Conservation (phyloP, 140 eudicot genomes). For the Flaveria floridana region DNA sequence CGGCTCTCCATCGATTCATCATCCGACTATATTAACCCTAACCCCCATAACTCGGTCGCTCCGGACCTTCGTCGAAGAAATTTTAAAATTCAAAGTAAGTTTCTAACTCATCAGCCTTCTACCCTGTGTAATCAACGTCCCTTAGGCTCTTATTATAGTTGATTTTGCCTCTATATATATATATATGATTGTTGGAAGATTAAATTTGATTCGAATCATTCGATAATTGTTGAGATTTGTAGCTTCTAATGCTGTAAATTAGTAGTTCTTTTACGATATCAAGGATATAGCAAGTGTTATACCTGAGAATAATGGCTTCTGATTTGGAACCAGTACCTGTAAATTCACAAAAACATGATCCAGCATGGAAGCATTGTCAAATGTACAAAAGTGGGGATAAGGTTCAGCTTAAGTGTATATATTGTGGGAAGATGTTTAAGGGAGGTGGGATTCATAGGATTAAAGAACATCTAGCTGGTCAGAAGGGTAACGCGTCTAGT, state of each 20-base stretch:
- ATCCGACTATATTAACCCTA: conserved; percentile 34
- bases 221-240: conserved; percentile 4
- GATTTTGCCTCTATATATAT: not conserved
- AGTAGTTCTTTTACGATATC: not conserved
- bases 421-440: conserved; percentile 88
- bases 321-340: conserved; percentile 71
- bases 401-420: conserved; percentile 81
- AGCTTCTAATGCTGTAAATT: conserved; percentile 15
- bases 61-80: conserved; percentile 20
- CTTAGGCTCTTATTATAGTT: conserved; percentile 23
- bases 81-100: conserved; percentile 48
- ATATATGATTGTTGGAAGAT: conserved; percentile 6
- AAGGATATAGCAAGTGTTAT: conserved; percentile 1
- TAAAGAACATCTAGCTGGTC: conserved; percentile 91
- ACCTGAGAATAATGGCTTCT: conserved; percentile 47
- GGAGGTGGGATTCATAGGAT: conserved; percentile 98
- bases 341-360: conserved; percentile 83
- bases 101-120: conserved; percentile 1
- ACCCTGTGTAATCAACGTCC: conserved; percentile 8
- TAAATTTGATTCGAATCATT: not conserved
- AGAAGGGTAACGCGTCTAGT: conserved; percentile 85
- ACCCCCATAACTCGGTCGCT: conserved; percentile 60
- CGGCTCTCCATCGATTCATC: conserved; percentile 53
- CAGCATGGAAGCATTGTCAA: conserved; percentile 93
- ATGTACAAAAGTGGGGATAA: conserved; percentile 75